Evolutionary conservation across 163 green algal species (phyloP), one percentile per base, ranked within the genome.

Genomic region (Volvox carteri): DNA sequence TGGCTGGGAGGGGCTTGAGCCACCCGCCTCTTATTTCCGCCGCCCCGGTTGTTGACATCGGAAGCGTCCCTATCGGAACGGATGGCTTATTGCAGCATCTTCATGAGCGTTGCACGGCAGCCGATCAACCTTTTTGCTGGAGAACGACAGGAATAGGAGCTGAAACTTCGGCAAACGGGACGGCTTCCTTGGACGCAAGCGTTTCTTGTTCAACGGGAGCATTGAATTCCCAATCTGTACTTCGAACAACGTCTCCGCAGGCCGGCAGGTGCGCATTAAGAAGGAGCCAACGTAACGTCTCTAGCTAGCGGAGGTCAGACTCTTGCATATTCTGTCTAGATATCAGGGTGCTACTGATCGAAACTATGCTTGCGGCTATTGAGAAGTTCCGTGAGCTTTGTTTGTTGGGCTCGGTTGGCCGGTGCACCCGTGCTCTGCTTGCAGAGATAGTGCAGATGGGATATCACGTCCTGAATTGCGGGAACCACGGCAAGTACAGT

Each of bases 81-180:
- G 70, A 78, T 35, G 70, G 30, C 9, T 54, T 78, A 78, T 58
- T 75, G 16, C 65, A 75, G 8, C 56, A 62, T 44, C 41, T 86
- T 30, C 78, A 86, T 62, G 58, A 86, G 18, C 78, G 78, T 75
- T 86, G 78, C 58, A 86, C 78, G 8, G 39, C 78, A 60, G 25
- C 78, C 44, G 50, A 68, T 18, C 78, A 86, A 25, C 78, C 78
- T 11, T 86, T 86, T 60, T 46, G 48, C 46, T 79, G 44, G 81
- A 80, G 44, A n/a, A 80, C 25, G 25, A 41, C 73, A 44, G 42
- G 21, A 9, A 28, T 44, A 65, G n/a, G 25, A 46, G 25, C 44
- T 28, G 44, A 56, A 18, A 44, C 19, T 4, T 2, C 28, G 1
- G 16, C 19, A 60, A 8, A 9, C 46, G n/a, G 44, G 52, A 80